A percentile compares a stretch with the other conserved stretches of the same genome.
These are phyloP conservation scores for Phellopilus nigrolimitatus DNA, from an alignment of 1,284 basidiomycete species.

Conservation along the genomic window DNA sequence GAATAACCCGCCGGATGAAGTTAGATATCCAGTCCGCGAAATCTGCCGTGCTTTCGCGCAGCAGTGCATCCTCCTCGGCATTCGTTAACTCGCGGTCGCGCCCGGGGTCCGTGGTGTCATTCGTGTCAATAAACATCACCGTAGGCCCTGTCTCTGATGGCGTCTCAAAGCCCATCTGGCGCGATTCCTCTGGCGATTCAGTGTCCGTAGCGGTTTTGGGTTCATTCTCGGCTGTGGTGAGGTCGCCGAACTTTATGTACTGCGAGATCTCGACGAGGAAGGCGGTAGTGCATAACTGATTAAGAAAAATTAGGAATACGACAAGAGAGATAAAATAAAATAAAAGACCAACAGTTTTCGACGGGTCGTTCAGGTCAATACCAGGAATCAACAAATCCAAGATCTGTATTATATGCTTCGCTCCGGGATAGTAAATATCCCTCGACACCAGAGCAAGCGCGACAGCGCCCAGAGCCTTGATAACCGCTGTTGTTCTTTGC, in stretches of 20 bases:
- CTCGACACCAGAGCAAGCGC: conserved; percentile 77
- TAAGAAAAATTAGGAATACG: conserved; percentile 16
- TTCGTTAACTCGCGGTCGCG: conserved; percentile 38
- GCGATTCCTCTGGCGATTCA: conserved; percentile 11
- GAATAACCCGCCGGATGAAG: conserved; percentile 79
- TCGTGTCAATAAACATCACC: conserved; percentile 9
- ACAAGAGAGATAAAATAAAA: not conserved
- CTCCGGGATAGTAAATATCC: conserved; percentile 72
- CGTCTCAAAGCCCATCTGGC: conserved; percentile 17
- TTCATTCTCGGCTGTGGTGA: conserved; percentile 41
- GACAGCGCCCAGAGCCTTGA: conserved; percentile 80
- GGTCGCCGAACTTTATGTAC: conserved; percentile 77
- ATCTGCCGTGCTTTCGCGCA: conserved; percentile 57
- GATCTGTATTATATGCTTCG: conserved; percentile 79
- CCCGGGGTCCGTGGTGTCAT: conserved; percentile 27
- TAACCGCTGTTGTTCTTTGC: conserved; percentile 79
- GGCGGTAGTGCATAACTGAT: conserved; percentile 64
- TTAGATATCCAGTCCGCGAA: conserved; percentile 81
- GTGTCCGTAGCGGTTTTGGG: conserved; percentile 19
- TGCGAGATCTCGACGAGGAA: conserved; percentile 79
- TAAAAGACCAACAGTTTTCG: conserved; percentile 66
- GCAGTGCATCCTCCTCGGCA: conserved; percentile 56
- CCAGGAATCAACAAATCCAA: conserved; percentile 85
- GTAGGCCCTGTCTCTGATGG: conserved; percentile 5
- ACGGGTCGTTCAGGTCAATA: conserved; percentile 87